These are phyloP conservation scores for Exobasidium cylindrosporum DNA, from an alignment of 1,284 basidiomycete species.

Conservation along the genomic window DNA sequence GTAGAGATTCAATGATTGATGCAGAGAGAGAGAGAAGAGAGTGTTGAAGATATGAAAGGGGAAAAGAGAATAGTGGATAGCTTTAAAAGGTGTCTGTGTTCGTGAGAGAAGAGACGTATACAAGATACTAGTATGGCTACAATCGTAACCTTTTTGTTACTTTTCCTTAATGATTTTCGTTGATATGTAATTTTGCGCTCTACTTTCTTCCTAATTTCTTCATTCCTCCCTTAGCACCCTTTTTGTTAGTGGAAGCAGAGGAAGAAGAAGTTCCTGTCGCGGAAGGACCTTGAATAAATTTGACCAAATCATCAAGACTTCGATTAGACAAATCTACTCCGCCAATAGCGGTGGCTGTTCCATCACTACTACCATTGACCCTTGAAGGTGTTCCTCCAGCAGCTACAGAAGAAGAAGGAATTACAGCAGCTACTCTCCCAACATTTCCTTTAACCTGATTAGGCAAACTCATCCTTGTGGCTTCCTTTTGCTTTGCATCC, in stretches of 20 bases:
- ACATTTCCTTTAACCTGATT: slow-evolving; percentile 16
- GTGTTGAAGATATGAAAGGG: not conserved
- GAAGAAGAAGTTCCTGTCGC: not conserved
- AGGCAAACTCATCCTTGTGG: not conserved
- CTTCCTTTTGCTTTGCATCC: slow-evolving; percentile 38
- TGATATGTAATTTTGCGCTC: too few species aligned
- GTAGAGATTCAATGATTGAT: too few species aligned
- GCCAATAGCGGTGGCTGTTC: too few species aligned
- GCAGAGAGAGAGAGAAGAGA: too few species aligned
- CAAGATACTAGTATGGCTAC: too few species aligned
- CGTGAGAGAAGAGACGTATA: too few species aligned
- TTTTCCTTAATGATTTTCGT: too few species aligned
- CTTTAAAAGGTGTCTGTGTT: too few species aligned
- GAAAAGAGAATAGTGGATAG: not conserved
- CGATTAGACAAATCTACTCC: slow-evolving; percentile 20
- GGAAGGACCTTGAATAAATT: slow-evolving; percentile 42
- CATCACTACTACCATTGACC: not conserved
- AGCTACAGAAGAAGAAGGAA: slow-evolving; percentile 9
- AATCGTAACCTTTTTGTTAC: too few species aligned
- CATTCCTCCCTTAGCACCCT: slow-evolving; percentile 5
- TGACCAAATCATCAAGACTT: slow-evolving; percentile 46
- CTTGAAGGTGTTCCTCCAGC: not conserved
- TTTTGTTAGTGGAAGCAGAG: slow-evolving; percentile 7
- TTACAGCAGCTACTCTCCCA: slow-evolving; percentile 3
- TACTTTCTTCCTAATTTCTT: slow-evolving; percentile 7